Evolutionary conservation across 2,329 filamentous ascomycete genomes (phyloP).

Genomic region (Amauroascus niger): DNA sequence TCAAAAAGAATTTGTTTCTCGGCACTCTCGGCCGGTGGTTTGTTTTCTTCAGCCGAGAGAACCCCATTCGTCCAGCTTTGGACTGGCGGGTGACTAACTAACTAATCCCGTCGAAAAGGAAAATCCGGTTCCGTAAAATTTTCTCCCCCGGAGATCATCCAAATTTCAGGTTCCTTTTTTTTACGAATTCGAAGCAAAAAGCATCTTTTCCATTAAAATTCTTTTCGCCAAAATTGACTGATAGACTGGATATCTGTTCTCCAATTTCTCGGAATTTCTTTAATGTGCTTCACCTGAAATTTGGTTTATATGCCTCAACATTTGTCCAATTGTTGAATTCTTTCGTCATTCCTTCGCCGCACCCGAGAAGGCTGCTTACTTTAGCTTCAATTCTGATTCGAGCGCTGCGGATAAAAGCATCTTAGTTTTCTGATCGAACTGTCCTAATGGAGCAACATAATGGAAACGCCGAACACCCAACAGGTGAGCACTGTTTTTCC

Average conservation of each 20-base stretch:
- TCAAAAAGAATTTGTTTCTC: background rate
- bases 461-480: constrained; percentile 32
- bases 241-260: constrained; percentile 9
- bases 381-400: constrained; percentile 8
- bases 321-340: background rate
- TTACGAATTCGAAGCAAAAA: constrained; percentile 9
- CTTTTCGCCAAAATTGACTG: constrained; percentile 1
- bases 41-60: constrained; percentile 4
- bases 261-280: constrained; percentile 7
- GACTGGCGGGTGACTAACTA: background rate
- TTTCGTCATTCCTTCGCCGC: constrained; percentile 1
- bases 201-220: background rate
- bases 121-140: constrained; percentile 37
- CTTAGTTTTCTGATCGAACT: constrained; percentile 4
- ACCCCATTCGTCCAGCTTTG: background rate
- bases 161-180: constrained; percentile 19
- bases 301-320: constrained; percentile 13
- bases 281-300: constrained; percentile 14
- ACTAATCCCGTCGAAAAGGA: constrained; percentile 22
- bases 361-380: constrained; percentile 1
- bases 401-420: constrained; percentile 4
- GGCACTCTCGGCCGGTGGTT: background rate
- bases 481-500: constrained; percentile 25
- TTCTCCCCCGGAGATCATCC: constrained; percentile 26
- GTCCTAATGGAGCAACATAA: constrained; percentile 33